Conservation (phyloP, 768 basidiomycete species). For the Nidularia pulvinata region DNA sequence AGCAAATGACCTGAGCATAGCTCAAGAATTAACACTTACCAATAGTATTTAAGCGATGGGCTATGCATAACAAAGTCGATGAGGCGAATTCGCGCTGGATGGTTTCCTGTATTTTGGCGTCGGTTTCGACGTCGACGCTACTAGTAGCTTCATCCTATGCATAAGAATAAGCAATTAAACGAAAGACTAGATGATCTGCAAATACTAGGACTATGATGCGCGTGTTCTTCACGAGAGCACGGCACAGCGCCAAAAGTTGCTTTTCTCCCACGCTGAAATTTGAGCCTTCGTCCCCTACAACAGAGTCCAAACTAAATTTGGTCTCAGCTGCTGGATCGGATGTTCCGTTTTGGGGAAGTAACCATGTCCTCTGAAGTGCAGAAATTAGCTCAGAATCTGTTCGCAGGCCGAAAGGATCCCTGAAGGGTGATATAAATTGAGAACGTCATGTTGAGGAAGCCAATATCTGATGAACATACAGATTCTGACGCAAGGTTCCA, state of each 20-base stretch:
- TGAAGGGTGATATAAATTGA: constrained; percentile 9
- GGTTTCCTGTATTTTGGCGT: constrained; percentile 61
- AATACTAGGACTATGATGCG: constrained; percentile 53
- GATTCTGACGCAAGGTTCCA: constrained; percentile 45
- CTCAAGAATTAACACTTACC: constrained; percentile 17
- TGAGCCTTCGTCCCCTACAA: constrained; percentile 65
- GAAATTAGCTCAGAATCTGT: constrained; percentile 66
- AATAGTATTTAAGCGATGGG: constrained; percentile 62
- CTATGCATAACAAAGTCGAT: constrained; percentile 56
- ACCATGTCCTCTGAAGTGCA: constrained; percentile 59
- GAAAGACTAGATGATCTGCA: background rate
- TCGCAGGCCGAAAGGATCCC: constrained; percentile 50
- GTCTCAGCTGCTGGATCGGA: constrained; percentile 46
- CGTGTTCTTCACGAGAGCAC: constrained; percentile 62
- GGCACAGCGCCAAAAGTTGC: constrained; percentile 60
- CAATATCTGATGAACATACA: constrained; percentile 24
- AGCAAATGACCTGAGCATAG: background rate
- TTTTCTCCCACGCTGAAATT: constrained; percentile 73
- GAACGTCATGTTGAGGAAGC: background rate
- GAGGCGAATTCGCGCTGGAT: constrained; percentile 60
- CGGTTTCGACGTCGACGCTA: constrained; percentile 62
- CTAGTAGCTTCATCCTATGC: constrained; percentile 63
- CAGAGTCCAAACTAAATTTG: constrained; percentile 67
- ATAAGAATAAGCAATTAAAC: background rate
- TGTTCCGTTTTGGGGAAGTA: constrained; percentile 50